phyloP scores from a whole-genome alignment of 140 eudicot species.

The Flaveria floridana region DNA sequence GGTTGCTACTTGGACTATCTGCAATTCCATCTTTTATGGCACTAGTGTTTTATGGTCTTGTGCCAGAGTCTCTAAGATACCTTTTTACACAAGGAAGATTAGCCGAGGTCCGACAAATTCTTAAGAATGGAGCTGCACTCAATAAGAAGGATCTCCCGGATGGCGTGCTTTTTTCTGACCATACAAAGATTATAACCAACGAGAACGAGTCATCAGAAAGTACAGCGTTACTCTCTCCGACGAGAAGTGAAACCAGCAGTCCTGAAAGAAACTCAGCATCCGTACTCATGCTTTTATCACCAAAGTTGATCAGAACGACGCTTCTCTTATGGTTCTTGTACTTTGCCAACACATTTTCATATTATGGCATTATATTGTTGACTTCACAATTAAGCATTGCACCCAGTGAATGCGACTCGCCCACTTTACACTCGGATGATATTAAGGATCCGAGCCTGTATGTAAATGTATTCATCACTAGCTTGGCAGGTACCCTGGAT shows the following conservation, averaged over 20 bases:
- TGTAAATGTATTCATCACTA: constrained; percentile 71
- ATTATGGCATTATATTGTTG: constrained; percentile 74
- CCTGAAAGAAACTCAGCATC: constrained; percentile 33
- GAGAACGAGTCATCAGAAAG: constrained; percentile 42
- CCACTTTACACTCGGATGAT: constrained; percentile 27
- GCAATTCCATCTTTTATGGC: constrained; percentile 57
- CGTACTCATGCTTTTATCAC: constrained; percentile 46
- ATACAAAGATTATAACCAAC: constrained; percentile 17
- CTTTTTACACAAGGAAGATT: constrained; percentile 55
- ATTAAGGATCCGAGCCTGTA: constrained; percentile 45
- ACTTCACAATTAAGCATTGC: constrained; percentile 74
- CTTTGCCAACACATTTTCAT: constrained; percentile 80
- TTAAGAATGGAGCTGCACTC: constrained; percentile 48
- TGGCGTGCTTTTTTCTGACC: constrained; percentile 58
- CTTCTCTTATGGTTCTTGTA: constrained; percentile 67
- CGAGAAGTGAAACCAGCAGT: constrained; percentile 17
- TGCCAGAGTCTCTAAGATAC: constrained; percentile 80
- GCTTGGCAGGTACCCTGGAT: constrained; percentile 71
- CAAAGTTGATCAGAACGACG: constrained; percentile 54
- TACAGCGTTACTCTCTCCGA: constrained; percentile 38
- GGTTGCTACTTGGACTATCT: constrained; percentile 70
- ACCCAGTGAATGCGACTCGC: constrained; percentile 44
- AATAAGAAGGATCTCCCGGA: constrained; percentile 53
- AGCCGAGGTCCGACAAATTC: constrained; percentile 51
- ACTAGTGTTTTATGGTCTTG: constrained; percentile 46